Base-by-base conservation (phyloP, 2,329 filamentous ascomycete species). In the Akanthomyces muscarius region DNA sequence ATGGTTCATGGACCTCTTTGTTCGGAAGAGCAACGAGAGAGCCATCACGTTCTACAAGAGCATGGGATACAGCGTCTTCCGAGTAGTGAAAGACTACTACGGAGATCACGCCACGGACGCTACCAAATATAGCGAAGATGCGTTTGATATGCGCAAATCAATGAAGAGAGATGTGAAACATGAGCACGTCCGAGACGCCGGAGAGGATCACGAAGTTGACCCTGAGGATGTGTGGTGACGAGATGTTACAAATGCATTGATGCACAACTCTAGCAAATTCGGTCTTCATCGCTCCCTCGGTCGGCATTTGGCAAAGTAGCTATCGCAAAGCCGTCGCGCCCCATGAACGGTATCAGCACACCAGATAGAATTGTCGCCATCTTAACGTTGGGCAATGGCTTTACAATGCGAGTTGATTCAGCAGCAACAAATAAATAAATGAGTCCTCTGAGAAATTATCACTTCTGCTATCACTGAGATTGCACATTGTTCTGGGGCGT, bases 1-100 rank as follows among this genome's bases (percentile, higher is more conserved):
- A 52, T 98, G 92, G 90, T 99, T 99, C 73, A 90, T 98, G 51
- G 95, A 99, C 75, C 77, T 99, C 57, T 99, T 96, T 72, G 95
- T 99, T 52, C 83, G 95, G 50, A 89, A 88, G 66, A 93, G 92
- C 71, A 99, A 99, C 75, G 83, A 86, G 71, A 88, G 91, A 67
- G 95, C 95, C 7, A 93, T 97, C 70, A 83, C 85, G 57, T 88
- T 99, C 76, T 99, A 99, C 75, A 88, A 90, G 74, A 89, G 86
- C 68, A 88, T 98, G 84, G 95, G 95, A 68, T 97, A 99, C 74
- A 92, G 87, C 64, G 89, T 98, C 53, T 99, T 90, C 77, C 84
- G 95, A 52, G 86, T 91, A 11, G 94, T 99, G 51, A 87, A 92
- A 69, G 89, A 90, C 70, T 99, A 99, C 76, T 99, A 99, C 72